Evolutionary conservation across 2,329 filamentous ascomycete genomes (phyloP), one percentile per base, ranked within the genome.

Genomic region (Aspergillus luchuensis): DNA sequence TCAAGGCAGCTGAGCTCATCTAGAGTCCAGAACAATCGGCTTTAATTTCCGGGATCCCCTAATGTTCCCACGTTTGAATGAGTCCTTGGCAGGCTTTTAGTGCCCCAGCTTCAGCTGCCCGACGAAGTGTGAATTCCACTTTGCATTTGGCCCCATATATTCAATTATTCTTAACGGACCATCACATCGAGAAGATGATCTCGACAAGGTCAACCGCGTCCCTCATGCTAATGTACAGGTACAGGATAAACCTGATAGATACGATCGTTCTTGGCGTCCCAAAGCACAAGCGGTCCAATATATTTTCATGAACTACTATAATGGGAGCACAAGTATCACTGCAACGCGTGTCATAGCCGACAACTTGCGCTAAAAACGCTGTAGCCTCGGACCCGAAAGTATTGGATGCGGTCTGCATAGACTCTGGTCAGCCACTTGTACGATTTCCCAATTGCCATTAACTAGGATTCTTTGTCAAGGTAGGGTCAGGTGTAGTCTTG

Each of bases 1-100:
- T 45, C 43, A 36, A 63, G 56, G 50, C 52, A 38, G 47, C 23
- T 45, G 57, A 54, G 19, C 48, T 54, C 38, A 56, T 39, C 36
- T 28, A 19, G 58, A 58, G 62, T 60, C 65, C 62, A 66, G 59
- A 63, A 65, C 62, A 63, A 57, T 66, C 63, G 63, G 51, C 50
- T 61, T 51, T 59, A 60, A 55, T 52, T 60, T 63, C 64, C 59
- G 56, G 61, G 56, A 59, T 60, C 43, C 49, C 54, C 47, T 55
- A 58, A 55, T 43, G 38, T 53, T 19, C 43, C 52, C 47, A 48
- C 51, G 43, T 25, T 55, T 25, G 61, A 17, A 52, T 50, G 30
- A 38, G 47, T 25, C 48, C 50, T 54, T 56, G 50, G 39, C 53
- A 38, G 25, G 21, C 47, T 21, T 38, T 23, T 51, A 21, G 43